A percentile compares a stretch with the other conserved stretches of the same genome.
phyloP scores from a whole-genome alignment of 345 rosid species.

The Capsella bursapastoris region DNA sequence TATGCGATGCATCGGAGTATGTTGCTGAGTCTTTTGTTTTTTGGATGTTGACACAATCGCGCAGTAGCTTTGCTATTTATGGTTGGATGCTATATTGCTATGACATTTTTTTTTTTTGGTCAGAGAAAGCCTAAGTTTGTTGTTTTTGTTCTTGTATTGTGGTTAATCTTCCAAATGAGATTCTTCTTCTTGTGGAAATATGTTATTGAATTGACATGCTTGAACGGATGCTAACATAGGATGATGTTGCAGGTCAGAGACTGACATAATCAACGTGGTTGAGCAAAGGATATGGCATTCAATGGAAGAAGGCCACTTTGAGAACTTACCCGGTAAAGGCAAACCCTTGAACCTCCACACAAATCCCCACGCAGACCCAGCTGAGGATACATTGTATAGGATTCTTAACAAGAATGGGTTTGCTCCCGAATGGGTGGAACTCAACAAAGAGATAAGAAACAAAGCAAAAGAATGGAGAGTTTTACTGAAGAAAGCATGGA shows the following conservation, averaged over 20 bases:
- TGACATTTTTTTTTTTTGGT: not conserved
- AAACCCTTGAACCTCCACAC: slow-evolving; percentile 72
- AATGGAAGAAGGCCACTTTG: slow-evolving; percentile 95
- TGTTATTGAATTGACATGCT: not conserved
- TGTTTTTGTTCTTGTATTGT: not conserved
- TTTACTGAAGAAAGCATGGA: slow-evolving; percentile 80
- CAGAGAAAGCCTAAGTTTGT: slow-evolving; percentile 2
- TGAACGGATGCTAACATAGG: slow-evolving; percentile 15
- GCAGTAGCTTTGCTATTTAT: not conserved
- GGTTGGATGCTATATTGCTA: slow-evolving; percentile 8
- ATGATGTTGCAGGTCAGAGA: slow-evolving; percentile 70
- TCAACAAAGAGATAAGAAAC: slow-evolving; percentile 79
- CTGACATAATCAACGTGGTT: slow-evolving; percentile 77
- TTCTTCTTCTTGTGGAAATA: not conserved
- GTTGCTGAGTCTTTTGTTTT: slow-evolving; percentile 13
- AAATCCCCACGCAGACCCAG: slow-evolving; percentile 89
- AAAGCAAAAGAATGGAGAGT: slow-evolving; percentile 67
- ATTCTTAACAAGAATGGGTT: slow-evolving; percentile 82
- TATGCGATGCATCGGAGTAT: slow-evolving; percentile 4
- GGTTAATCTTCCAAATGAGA: not conserved
- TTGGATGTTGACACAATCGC: slow-evolving; percentile 11
- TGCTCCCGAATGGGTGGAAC: slow-evolving; percentile 95
- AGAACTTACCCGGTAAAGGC: slow-evolving; percentile 92
- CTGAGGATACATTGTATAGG: slow-evolving; percentile 82
- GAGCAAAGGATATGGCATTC: slow-evolving; percentile 98